phyloP scores from a whole-genome alignment of 768 basidiomycete genomes.

The Boletus barrowsii region DNA sequence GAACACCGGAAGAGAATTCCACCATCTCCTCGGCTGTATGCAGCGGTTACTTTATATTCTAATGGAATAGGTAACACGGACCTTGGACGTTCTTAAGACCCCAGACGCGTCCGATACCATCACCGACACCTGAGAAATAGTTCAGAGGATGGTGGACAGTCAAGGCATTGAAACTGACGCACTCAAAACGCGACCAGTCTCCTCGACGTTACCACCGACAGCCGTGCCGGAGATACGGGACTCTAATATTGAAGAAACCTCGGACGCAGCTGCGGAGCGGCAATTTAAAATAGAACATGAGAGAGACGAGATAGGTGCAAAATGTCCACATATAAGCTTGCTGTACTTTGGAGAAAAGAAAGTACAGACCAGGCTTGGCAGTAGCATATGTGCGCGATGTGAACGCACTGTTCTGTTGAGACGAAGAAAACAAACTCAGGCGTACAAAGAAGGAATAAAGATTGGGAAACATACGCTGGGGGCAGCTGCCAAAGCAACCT shows the following conservation, averaged over 20 bases:
- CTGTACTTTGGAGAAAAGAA: not conserved
- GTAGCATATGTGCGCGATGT: constrained; percentile 89
- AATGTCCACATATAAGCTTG: constrained; percentile 6
- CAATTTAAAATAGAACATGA: constrained; percentile 22
- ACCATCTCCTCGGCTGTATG: constrained; percentile 97
- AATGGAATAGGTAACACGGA: constrained; percentile 30
- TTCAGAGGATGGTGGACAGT: constrained; percentile 5
- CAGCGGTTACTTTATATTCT: not conserved
- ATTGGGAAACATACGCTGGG: constrained; percentile 47
- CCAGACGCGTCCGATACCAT: constrained; percentile 99
- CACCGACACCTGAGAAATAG: constrained; percentile 79
- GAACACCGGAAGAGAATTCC: constrained; percentile 99
- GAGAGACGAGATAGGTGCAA: constrained; percentile 9
- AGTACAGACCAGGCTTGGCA: constrained; percentile 86
- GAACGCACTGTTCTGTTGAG: constrained; percentile 40
- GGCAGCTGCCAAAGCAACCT: constrained; percentile 65
- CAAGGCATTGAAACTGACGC: constrained; percentile 33
- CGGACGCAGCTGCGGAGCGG: constrained; percentile 80
- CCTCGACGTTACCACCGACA: constrained; percentile 92
- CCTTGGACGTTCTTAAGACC: constrained; percentile 99
- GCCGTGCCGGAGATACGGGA: constrained; percentile 93
- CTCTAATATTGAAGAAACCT: constrained; percentile 99
- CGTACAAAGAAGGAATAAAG: constrained; percentile 13
- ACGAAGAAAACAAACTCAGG: constrained; percentile 8
- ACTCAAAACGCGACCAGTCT: constrained; percentile 99